Conservation (phyloP, 1,284 basidiomycete species). For the Ustilago sp. region DNA sequence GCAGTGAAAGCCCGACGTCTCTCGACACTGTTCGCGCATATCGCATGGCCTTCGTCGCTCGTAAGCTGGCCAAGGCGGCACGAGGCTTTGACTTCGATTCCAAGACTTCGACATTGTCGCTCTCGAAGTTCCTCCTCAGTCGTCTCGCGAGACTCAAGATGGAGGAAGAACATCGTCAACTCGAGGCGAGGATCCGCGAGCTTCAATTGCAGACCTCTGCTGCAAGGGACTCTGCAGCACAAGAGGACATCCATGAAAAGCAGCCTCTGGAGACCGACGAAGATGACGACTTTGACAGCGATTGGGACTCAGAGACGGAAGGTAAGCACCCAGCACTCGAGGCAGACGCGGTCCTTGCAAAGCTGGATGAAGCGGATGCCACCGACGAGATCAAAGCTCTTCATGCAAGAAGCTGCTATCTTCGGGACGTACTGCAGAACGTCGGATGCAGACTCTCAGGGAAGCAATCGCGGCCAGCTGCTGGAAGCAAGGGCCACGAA, state of each 20-base stretch:
- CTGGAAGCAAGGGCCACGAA: constrained; percentile 23
- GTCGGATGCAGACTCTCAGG: constrained; percentile 10
- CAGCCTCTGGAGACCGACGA: constrained; percentile 30
- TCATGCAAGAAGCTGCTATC: constrained; percentile 64
- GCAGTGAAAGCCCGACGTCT: constrained; percentile 72
- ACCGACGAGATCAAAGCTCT: constrained; percentile 74
- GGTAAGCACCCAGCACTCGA: background rate
- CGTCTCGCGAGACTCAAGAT: constrained; percentile 80
- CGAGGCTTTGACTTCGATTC: constrained; percentile 80
- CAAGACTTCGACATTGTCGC: constrained; percentile 61
- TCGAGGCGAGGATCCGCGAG: constrained; percentile 73
- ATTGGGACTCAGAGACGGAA: constrained; percentile 25
- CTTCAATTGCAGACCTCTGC: constrained; percentile 15
- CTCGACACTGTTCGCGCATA: constrained; percentile 73
- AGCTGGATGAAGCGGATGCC: constrained; percentile 4
- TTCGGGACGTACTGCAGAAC: constrained; percentile 29
- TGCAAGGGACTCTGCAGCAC: constrained; percentile 2
- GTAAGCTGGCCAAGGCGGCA: constrained; percentile 78
- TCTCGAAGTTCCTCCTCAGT: constrained; percentile 77
- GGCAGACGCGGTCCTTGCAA: constrained; percentile 1
- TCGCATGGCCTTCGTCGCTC: constrained; percentile 79
- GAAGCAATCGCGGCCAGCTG: constrained; percentile 63
- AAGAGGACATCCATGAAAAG: constrained; percentile 38
- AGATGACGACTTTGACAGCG: constrained; percentile 45
- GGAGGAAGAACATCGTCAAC: constrained; percentile 72